A percentile compares a stretch with the other conserved stretches of the same genome.
Evolutionary conservation across 1,139 yeast genomes (phyloP).

Genomic region (Scheffersomyces stambukii): DNA sequence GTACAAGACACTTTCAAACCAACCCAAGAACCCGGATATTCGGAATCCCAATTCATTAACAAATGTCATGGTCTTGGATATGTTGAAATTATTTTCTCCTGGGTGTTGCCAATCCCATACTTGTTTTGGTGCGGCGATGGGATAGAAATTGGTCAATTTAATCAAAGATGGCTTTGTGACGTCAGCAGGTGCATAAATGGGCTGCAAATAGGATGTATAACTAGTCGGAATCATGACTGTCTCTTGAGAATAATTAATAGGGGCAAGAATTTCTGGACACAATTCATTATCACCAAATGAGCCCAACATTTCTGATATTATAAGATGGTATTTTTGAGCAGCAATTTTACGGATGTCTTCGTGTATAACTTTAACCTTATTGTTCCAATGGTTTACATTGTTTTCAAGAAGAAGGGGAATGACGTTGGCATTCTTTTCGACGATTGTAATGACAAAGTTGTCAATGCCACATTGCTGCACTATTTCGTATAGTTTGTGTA

Average conservation of each 20-base stretch:
- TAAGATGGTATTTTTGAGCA: conserved; percentile 24
- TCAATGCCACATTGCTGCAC: conserved; percentile 1
- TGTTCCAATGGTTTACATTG: conserved; percentile 42
- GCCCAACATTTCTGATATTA: conserved; percentile 80
- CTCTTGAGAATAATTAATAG: conserved; percentile 2
- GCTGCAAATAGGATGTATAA: conserved; percentile 59
- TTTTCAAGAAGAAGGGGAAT: conserved; percentile 39
- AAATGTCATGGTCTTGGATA: conserved; percentile 1
- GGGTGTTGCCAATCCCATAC: conserved; percentile 59
- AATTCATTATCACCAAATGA: conserved; percentile 91
- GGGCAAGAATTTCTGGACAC: conserved; percentile 67
- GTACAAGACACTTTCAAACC: conserved; percentile 64
- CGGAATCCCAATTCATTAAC: conserved; percentile 1
- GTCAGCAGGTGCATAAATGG: conserved; percentile 43
- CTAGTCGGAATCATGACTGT: conserved; percentile 61
- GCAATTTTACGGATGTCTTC: conserved; percentile 56
- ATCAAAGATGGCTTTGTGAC: conserved; percentile 59
- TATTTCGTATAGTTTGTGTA: conserved; percentile 29
- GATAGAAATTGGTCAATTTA: conserved; percentile 48
- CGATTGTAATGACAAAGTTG: conserved; percentile 15
- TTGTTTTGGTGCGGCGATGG: conserved; percentile 29
- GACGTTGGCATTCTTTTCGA: conserved; percentile 74
- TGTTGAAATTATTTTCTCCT: conserved; percentile 1
- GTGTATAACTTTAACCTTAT: conserved; percentile 44
- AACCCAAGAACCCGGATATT: conserved; percentile 73